A percentile compares a stretch with the other conserved stretches of the same genome.
These are phyloP conservation scores for Diaporthe capsici DNA, from an alignment of 2,329 filamentous ascomycete genomes.

Conservation along the genomic window DNA sequence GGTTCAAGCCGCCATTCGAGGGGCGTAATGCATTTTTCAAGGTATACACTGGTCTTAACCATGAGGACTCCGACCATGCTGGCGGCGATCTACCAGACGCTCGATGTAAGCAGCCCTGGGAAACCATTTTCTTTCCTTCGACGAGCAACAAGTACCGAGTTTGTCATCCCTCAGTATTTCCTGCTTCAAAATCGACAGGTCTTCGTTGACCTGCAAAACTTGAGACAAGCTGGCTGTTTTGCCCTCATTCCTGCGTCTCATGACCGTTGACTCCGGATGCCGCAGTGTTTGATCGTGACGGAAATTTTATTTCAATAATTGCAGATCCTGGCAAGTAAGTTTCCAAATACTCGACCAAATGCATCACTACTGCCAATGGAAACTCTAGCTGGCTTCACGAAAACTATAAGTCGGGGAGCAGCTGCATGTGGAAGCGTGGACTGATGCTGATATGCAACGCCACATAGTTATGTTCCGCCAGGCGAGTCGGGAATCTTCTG, in stretches of 20 bases:
- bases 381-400: no score
- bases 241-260: neutral
- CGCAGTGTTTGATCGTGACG: neutral
- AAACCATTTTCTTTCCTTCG: neutral
- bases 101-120: neutral
- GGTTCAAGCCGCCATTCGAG: neutral
- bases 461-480: neutral
- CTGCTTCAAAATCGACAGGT: neutral
- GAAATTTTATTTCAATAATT: neutral
- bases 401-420: neutral
- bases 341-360: neutral
- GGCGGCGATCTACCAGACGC: neutral
- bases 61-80: neutral
- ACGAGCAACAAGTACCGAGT: neutral
- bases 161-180: neutral
- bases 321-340: neutral
- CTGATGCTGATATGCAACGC: neutral
- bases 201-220: neutral
- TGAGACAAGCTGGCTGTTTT: neutral
- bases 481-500: neutral
- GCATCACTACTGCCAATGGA: neutral
- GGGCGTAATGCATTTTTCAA: neutral
- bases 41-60: neutral
- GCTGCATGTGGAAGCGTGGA: neutral
- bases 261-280: neutral